phyloP scores from a whole-genome alignment of 306 rosid species.

The Dicorynia guianensis region DNA sequence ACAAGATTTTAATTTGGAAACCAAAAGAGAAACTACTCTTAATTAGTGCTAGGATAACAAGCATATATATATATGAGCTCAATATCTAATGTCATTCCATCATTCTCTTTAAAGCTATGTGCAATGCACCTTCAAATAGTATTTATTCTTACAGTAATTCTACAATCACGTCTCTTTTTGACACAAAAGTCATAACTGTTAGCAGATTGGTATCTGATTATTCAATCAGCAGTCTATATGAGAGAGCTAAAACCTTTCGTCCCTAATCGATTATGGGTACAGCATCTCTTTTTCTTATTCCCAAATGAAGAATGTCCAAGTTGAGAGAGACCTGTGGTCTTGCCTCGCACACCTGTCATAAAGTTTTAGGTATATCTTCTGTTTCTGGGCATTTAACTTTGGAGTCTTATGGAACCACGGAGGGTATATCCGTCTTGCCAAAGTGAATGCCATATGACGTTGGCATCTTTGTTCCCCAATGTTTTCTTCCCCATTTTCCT shows the following conservation, averaged over 20 bases:
- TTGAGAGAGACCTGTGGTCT: neutral
- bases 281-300: neutral
- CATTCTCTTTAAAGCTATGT: neutral
- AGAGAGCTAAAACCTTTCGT: too few relatives aligned
- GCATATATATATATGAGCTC: neutral
- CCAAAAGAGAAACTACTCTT: neutral
- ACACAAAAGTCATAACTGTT: too few relatives aligned
- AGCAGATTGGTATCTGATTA: too few relatives aligned
- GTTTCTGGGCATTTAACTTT: conserved; percentile 7
- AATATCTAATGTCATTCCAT: neutral
- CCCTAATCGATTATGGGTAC: too few relatives aligned
- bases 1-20: conserved; percentile 23
- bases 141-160: neutral
- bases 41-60: neutral
- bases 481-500: neutral
- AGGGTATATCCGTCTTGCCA: neutral
- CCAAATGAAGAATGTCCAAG: conserved; percentile 12
- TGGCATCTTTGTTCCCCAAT: neutral
- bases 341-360: neutral
- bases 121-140: conserved; percentile 4
- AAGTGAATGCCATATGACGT: neutral
- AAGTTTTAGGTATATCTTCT: neutral
- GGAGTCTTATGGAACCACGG: neutral
- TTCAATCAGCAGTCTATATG: too few relatives aligned
- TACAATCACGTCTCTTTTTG: too few relatives aligned